Evolutionary conservation across 2,329 filamentous ascomycete species (phyloP).

Genomic region (Ilyonectria sp.): DNA sequence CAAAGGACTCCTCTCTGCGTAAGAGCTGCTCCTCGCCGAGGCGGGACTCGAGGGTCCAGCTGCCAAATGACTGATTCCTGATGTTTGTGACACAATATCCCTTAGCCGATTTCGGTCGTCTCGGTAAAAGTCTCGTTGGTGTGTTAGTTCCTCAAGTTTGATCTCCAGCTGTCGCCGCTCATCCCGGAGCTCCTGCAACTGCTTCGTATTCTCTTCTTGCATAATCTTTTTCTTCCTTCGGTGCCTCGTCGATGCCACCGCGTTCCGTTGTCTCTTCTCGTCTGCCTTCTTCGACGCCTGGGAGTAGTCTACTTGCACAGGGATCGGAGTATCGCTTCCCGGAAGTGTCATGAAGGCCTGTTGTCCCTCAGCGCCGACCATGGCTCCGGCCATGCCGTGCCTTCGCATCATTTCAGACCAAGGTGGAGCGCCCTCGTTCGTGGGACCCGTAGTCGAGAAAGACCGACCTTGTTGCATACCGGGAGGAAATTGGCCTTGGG

Average conservation of each 20-base stretch:
- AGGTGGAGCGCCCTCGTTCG: constrained; percentile 43
- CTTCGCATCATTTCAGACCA: constrained; percentile 55
- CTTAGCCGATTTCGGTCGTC: constrained; percentile 80
- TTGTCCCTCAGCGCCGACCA: constrained; percentile 52
- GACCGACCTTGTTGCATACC: constrained; percentile 40
- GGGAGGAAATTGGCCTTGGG: constrained; percentile 42
- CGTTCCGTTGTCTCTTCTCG: constrained; percentile 88
- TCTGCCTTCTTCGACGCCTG: constrained; percentile 87
- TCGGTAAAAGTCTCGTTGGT: constrained; percentile 81
- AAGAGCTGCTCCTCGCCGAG: constrained; percentile 54
- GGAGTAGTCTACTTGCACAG: constrained; percentile 83
- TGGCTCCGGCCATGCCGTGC: constrained; percentile 44
- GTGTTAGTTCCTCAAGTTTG: constrained; percentile 67
- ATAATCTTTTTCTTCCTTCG: constrained; percentile 86
- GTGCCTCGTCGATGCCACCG: constrained; percentile 87
- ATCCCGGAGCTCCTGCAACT: constrained; percentile 78
- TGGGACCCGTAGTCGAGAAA: constrained; percentile 38
- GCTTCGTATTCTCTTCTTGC: constrained; percentile 79
- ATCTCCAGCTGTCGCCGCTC: constrained; percentile 76
- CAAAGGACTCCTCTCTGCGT: constrained; percentile 56
- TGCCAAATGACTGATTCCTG: constrained; percentile 68
- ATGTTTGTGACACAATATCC: constrained; percentile 74
- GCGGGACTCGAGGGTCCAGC: constrained; percentile 68
- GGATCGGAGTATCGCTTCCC: constrained; percentile 59
- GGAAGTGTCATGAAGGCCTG: constrained; percentile 58